A percentile compares a stretch with the other conserved stretches of the same genome.
Conservation (phyloP, 116 monocot species). For the Dioscorea cayenensis region DNA sequence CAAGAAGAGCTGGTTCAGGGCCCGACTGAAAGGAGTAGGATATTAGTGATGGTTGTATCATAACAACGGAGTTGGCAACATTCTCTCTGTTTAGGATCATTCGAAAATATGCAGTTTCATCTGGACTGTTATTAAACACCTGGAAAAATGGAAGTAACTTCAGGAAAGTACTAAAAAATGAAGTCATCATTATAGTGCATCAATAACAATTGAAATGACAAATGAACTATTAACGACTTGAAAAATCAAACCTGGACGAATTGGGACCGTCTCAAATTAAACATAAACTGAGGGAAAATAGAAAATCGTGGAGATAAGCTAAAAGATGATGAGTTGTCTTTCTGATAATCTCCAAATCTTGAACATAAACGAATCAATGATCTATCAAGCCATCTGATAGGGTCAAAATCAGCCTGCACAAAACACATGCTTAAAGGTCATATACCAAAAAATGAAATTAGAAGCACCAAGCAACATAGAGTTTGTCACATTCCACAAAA, state of each 20-base stretch:
- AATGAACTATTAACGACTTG: not conserved
- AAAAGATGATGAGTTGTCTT: constrained; percentile 81
- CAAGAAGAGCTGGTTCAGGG: constrained; percentile 74
- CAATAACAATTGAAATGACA: not conserved
- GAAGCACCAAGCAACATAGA: not conserved
- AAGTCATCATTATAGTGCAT: not conserved
- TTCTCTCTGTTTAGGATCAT: constrained; percentile 73
- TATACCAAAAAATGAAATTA: not conserved
- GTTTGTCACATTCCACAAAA: too few relatives aligned
- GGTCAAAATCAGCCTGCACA: constrained; percentile 89
- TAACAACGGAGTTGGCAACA: constrained; percentile 72
- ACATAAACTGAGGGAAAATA: constrained; percentile 94
- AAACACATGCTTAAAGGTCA: not conserved
- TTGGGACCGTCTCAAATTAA: constrained; percentile 87
- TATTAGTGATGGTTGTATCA: constrained; percentile 82
- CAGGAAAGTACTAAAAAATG: not conserved
- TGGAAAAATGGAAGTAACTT: constrained; percentile 20
- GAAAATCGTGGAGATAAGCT: constrained; percentile 85
- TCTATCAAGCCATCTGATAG: constrained; percentile 93
- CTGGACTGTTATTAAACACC: constrained; percentile 89
- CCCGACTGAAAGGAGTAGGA: constrained; percentile 69
- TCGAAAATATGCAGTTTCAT: constrained; percentile 88
- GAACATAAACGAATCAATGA: constrained; percentile 84
- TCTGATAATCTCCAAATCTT: constrained; percentile 90
- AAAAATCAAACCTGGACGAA: constrained; percentile 76